Evolutionary conservation across 805 yeast species (phyloP).

Genomic region (Ogataea pilisensis): DNA sequence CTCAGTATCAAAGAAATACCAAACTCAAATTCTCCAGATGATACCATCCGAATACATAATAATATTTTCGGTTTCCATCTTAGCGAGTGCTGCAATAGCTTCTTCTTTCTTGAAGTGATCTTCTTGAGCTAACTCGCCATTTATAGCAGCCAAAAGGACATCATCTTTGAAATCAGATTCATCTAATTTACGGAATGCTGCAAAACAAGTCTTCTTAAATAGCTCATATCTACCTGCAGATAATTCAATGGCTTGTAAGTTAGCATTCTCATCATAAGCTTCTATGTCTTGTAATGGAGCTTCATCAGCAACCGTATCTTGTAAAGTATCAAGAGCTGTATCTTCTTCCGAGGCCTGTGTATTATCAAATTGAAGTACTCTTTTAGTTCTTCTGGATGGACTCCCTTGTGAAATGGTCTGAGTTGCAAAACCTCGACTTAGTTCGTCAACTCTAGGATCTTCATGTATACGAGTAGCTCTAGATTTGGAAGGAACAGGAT

Average conservation of each 20-base stretch:
- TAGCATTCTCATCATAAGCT: slow-evolving; percentile 14
- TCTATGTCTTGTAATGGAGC: slow-evolving; percentile 15
- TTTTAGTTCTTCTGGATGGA: slow-evolving; percentile 4
- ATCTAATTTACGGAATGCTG: slow-evolving; percentile 36
- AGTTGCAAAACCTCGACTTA: slow-evolving; percentile 23
- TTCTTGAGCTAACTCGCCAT: slow-evolving; percentile 35
- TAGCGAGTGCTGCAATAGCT: slow-evolving; percentile 39
- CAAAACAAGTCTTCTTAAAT: slow-evolving; percentile 45
- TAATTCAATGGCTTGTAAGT: slow-evolving; percentile 32
- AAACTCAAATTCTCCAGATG: slow-evolving; percentile 40
- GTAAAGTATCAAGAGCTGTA: not conserved
- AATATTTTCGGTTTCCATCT: slow-evolving; percentile 42
- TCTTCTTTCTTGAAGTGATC: slow-evolving; percentile 43
- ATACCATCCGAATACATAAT: slow-evolving; percentile 45
- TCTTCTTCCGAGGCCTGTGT: slow-evolving; percentile 2
- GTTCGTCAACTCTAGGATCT: slow-evolving; percentile 22
- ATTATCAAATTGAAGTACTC: not conserved
- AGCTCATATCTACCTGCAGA: slow-evolving; percentile 47
- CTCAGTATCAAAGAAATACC: too few species aligned
- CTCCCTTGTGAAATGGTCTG: slow-evolving; percentile 12
- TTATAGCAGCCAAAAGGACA: slow-evolving; percentile 21
- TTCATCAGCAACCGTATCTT: slow-evolving; percentile 3
- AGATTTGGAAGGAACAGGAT: slow-evolving; percentile 15
- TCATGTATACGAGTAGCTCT: slow-evolving; percentile 22
- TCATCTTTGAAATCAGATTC: slow-evolving; percentile 33